These are phyloP conservation scores for Trichoderma sp. DNA, from an alignment of 2,329 filamentous ascomycete genomes.

Conservation along the genomic window DNA sequence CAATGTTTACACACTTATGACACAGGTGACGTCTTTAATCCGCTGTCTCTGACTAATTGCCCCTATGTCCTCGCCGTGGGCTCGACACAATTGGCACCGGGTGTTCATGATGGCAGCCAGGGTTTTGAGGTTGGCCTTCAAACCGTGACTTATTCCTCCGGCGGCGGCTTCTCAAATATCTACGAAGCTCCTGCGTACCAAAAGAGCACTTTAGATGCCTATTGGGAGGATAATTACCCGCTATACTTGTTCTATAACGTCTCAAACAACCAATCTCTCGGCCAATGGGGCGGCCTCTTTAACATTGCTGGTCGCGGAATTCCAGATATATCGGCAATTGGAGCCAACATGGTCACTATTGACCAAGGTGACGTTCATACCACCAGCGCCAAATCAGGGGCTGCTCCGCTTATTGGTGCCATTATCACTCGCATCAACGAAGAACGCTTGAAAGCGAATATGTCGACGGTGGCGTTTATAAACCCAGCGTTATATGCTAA, in stretches of 20 bases:
- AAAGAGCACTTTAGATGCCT: slow-evolving; percentile 41
- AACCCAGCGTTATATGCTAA: slow-evolving; percentile 10
- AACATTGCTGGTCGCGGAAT: slow-evolving; percentile 46
- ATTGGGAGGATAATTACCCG: slow-evolving; percentile 29
- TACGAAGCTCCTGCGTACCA: slow-evolving; percentile 52
- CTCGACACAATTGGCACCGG: slow-evolving; percentile 48
- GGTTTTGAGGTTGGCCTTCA: not conserved
- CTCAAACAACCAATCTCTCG: slow-evolving; percentile 40
- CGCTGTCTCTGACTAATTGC: slow-evolving; percentile 48
- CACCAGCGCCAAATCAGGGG: slow-evolving; percentile 51
- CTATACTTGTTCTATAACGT: not conserved
- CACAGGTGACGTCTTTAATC: slow-evolving; percentile 35
- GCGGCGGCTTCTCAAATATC: slow-evolving; percentile 48
- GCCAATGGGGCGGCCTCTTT: slow-evolving; percentile 43
- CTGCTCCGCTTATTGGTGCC: slow-evolving; percentile 35
- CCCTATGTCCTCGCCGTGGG: slow-evolving; percentile 53
- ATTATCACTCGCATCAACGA: slow-evolving; percentile 36
- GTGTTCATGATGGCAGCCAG: not conserved
- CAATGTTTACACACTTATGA: slow-evolving; percentile 38
- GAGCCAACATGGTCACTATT: slow-evolving; percentile 45
- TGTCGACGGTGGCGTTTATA: slow-evolving; percentile 22
- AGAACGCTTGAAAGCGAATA: slow-evolving; percentile 30
- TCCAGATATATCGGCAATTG: slow-evolving; percentile 49
- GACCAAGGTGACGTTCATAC: slow-evolving; percentile 45
- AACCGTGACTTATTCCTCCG: not conserved